These are phyloP conservation scores for Fusarium metavorans DNA, from an alignment of 2,329 filamentous ascomycete species.

Conservation along the genomic window DNA sequence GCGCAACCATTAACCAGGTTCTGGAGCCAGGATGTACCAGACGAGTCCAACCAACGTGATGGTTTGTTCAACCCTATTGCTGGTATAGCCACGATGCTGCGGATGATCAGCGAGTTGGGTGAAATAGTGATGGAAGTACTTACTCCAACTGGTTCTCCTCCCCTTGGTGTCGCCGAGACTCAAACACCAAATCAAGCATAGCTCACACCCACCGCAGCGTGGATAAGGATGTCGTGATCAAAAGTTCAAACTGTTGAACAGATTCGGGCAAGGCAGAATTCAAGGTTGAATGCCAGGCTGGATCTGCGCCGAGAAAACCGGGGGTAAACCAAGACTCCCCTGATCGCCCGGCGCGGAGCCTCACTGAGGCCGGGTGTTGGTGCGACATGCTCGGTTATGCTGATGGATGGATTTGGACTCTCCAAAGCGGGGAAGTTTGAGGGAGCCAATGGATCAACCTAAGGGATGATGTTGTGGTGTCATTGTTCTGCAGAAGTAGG, in stretches of 20 bases:
- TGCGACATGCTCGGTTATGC: not conserved
- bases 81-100: not conserved
- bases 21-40: not conserved
- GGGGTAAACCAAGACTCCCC: not conserved
- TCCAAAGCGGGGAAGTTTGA: not conserved
- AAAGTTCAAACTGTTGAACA: not conserved
- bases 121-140: not conserved
- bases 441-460: not conserved
- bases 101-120: not conserved
- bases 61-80: not conserved
- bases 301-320: not conserved
- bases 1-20: not conserved
- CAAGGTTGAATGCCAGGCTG: not conserved
- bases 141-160: not conserved
- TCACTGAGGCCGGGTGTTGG: not conserved
- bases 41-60: not conserved
- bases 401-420: not conserved
- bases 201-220: not conserved
- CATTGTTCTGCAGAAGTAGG: not conserved
- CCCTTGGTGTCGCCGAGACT: not conserved
- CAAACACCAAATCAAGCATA: not conserved
- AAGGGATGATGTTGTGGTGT: not conserved
- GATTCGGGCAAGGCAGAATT: not conserved
- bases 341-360: not conserved
- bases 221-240: not conserved